Evolutionary conservation across 768 basidiomycete species (phyloP).

Genomic region (Kwoniella bestiolae): DNA sequence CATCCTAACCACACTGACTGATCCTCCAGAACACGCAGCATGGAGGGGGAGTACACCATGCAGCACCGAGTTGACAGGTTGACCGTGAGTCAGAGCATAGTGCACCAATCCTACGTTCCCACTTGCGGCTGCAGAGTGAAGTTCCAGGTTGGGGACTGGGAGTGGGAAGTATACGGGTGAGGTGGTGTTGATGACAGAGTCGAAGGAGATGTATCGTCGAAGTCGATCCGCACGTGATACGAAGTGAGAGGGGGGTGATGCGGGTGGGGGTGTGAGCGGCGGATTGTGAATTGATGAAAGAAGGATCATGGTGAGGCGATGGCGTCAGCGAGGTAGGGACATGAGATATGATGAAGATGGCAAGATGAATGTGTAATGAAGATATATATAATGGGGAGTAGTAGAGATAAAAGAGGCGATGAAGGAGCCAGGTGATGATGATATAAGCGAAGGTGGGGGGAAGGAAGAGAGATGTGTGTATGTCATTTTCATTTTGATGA

Average conservation of each 20-base stretch:
- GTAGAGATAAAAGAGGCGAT: background rate
- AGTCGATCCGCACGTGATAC: slow-evolving; percentile 2
- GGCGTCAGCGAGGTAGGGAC: too few relatives aligned
- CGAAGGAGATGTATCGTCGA: slow-evolving; percentile 15
- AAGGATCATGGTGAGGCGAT: slow-evolving; percentile 9
- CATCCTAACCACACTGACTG: slow-evolving; percentile 81
- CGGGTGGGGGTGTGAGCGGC: background rate
- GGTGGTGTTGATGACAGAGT: slow-evolving; percentile 10
- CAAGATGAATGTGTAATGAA: background rate
- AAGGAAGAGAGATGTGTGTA: background rate
- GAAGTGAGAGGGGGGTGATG: slow-evolving; percentile 10
- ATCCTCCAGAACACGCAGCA: slow-evolving; percentile 89
- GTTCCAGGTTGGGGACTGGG: slow-evolving; percentile 59
- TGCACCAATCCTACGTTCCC: slow-evolving; percentile 72
- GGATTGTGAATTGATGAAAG: slow-evolving; percentile 7
- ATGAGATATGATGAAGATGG: background rate
- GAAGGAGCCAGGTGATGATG: slow-evolving; percentile 2
- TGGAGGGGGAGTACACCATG: slow-evolving; percentile 97
- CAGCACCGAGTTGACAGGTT: slow-evolving; percentile 93
- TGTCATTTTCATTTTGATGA: background rate
- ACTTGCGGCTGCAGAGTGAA: slow-evolving; percentile 61
- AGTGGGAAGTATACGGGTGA: slow-evolving; percentile 10
- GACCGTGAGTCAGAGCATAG: slow-evolving; percentile 82
- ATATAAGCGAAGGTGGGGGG: background rate
- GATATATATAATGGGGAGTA: background rate